Base-by-base conservation (phyloP, 768 basidiomycete genomes). In the Trametes villosa region DNA sequence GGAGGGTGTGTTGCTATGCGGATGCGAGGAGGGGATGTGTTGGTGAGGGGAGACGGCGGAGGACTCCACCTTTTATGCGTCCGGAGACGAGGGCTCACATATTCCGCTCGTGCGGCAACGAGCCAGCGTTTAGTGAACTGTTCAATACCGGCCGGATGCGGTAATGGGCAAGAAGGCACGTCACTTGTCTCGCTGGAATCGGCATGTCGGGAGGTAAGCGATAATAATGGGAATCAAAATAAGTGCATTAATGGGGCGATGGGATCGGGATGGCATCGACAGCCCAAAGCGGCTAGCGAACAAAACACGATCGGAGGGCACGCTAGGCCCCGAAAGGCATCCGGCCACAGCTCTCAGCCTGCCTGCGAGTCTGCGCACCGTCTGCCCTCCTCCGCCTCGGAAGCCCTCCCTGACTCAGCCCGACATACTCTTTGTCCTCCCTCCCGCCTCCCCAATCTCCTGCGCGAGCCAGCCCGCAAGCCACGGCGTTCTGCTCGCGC, bases 1-100 rank as follows among this genome's bases (percentile, higher is more conserved):
- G 53, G 53, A 59, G 48, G 47, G 44, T 26, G 29, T 41, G 58
- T 24, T 30, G 64, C 49, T 34, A 49, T 51, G 57, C 54, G 20
- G 56, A 31, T 38, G 24, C 15, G 46, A 45, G 55, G n/a, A 31
- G 58, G 44, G 58, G 56, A 57, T 46, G 59, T 55, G 34, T 48
- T 56, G 56, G 59, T 60, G 57, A 62, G 57, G 64, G 60, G 49
- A 31, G 55, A 53, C 53, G 64, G 64, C 59, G 57, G 49, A 53
- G 64, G 56, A 58, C 42, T 24, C 34, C 24, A 59, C 42, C 60
- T 62, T 62, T 50, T 61, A 62, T 65, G 64, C 36, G 41, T 45
- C 29, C 58, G 38, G 56, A n/a, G n/a, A 30, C 47, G 26, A 41
- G 56, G 27, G 36, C 47, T 41, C 47, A 49, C 44, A 45, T 41